Evolutionary conservation across 495 filamentous ascomycete genomes (phyloP).

Genomic region (Penicillium ochrochloron): DNA sequence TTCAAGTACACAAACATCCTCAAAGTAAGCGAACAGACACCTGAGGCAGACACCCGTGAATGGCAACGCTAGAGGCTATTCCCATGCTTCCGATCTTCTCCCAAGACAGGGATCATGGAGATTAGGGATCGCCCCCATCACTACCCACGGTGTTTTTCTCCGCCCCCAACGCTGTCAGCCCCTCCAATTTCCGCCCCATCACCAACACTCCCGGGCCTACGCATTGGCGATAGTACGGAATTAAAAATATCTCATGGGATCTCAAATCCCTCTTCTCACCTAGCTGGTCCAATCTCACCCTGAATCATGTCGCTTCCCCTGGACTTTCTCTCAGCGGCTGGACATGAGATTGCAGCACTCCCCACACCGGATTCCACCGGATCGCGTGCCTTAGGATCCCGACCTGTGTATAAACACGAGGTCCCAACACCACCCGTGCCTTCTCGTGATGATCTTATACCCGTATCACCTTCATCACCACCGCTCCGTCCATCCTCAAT

Average conservation of each 20-base stretch:
- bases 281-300: not conserved
- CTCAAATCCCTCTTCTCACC: not conserved
- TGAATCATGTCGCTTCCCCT: not conserved
- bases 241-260: not conserved
- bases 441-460: too few species aligned
- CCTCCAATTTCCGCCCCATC: not conserved
- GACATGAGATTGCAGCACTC: not conserved
- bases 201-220: not conserved
- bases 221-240: not conserved
- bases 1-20: too few species aligned
- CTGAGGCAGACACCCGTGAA: too few species aligned
- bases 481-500: not conserved
- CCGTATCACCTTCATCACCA: not conserved
- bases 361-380: not conserved
- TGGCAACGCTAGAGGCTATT: too few species aligned
- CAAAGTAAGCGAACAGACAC: too few species aligned
- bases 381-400: not conserved
- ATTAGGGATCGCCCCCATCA: not conserved
- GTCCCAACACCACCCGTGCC: too few species aligned
- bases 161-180: not conserved
- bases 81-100: too few species aligned
- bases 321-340: not conserved
- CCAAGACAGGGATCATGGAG: not conserved
- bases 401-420: not conserved
- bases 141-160: not conserved